Evolutionary conservation across 176 grass and related monocot genomes (phyloP), one percentile per base, ranked within the genome.

Genomic region (Rhynchospora tenuis): DNA sequence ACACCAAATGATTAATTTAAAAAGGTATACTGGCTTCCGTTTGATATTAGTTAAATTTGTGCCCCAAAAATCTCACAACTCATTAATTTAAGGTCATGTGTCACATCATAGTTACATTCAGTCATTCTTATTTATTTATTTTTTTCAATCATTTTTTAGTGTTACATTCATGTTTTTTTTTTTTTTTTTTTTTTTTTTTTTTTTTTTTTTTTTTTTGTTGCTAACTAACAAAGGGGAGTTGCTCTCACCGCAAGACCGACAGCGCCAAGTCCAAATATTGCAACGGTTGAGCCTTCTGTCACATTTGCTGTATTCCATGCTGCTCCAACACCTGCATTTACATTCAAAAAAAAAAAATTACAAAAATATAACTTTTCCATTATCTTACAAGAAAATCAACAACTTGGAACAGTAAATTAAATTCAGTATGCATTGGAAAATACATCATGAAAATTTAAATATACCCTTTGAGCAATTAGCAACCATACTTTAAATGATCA

Each of bases 301-400:
- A 98, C 75, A 29, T 94, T 90, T 59, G 95, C 95, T 8, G 92
- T 93, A 85, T 98, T 98, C 95, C 95, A 98, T n/a, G 33, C 92
- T 7, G 95, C 95, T 85, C 95, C 95, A 3, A 94, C 79, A 43
- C 95, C 95, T 94, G 44, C 57, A 45, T 42, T 15, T 7, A 46
- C 62, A 73, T 46, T 14, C 5, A 54, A 1, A 31, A n/a, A n/a
- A n/a, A n/a, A n/a, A n/a, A n/a, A 9, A 24, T 58, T 29, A 65
- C 0, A 56, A 38, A 17, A 55, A 71, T 14, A 67, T 16, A 27
- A 50, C 7, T 22, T 60, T 16, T 58, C 14, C 9, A 60, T 46
- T n/a, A 47, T 46, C 5, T 43, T 45, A 75, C 46, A 44, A 14
- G n/a, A 74, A 52, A 43, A 7, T 3, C 7, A 42, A 24, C 14